A percentile compares a stretch with the other conserved stretches of the same genome.
Evolutionary conservation across 163 green algal genomes (phyloP).

Genomic region (Volvox carteri): DNA sequence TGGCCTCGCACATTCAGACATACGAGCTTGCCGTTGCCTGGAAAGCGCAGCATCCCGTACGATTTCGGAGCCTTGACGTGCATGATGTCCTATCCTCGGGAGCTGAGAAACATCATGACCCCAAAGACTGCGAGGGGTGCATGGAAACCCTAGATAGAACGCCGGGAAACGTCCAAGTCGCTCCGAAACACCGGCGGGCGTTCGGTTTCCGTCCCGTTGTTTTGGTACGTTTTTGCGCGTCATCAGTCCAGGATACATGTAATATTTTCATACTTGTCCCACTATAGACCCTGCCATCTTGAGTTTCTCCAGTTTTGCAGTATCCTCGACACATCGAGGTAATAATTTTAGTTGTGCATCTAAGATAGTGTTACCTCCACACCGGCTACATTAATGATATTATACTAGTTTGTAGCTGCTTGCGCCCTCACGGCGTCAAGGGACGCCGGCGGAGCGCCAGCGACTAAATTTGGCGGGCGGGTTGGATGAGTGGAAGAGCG

Average conservation of each 20-base stretch:
- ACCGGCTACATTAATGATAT: not conserved
- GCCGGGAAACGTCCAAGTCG: not conserved
- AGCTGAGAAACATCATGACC: too few relatives aligned
- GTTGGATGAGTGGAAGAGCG: conserved; percentile 6
- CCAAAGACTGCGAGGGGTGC: too few relatives aligned
- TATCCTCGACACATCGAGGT: not conserved
- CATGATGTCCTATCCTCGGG: too few relatives aligned
- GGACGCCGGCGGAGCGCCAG: conserved; percentile 18
- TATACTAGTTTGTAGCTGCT: not conserved
- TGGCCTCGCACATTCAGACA: too few relatives aligned
- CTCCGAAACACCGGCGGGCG: conserved; percentile 17
- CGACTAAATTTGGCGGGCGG: conserved; percentile 13
- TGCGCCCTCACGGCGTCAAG: not conserved
- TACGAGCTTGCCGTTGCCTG: too few relatives aligned
- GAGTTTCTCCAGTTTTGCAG: too few relatives aligned
- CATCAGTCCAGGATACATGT: too few relatives aligned
- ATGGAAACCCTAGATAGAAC: not conserved
- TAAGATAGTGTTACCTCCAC: not conserved
- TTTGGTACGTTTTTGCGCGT: too few relatives aligned
- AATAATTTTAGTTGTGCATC: not conserved
- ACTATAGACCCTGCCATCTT: too few relatives aligned
- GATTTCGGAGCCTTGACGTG: conserved; percentile 12
- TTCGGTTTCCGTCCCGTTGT: conserved; percentile 4
- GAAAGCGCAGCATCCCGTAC: not conserved
- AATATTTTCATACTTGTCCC: too few relatives aligned